phyloP scores from a whole-genome alignment of 306 rosid genomes.

The Glycyrrhiza uralensis region DNA sequence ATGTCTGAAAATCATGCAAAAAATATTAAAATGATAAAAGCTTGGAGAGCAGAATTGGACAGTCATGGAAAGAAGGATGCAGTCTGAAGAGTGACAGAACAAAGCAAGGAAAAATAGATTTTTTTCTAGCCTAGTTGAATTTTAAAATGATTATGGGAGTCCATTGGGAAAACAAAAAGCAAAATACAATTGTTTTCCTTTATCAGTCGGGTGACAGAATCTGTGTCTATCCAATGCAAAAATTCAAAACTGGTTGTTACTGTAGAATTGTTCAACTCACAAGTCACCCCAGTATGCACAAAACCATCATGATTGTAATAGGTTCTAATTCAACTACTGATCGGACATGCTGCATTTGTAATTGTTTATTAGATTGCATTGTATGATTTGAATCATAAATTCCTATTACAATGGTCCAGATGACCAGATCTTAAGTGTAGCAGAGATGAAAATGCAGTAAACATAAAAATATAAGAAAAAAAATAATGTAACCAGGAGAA shows the following conservation, averaged over 20 bases:
- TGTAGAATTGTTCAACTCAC: background rate
- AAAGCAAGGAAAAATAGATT: background rate
- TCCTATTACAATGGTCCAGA: background rate
- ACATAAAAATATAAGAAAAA: background rate
- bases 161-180: background rate
- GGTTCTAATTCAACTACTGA: background rate
- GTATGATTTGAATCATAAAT: background rate
- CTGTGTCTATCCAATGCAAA: background rate
- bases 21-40: background rate
- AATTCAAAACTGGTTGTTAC: background rate
- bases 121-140: background rate
- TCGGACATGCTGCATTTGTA: background rate
- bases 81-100: background rate
- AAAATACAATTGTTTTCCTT: background rate
- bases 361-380: background rate
- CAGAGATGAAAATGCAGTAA: background rate
- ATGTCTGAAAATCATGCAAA: background rate
- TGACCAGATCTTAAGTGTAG: background rate
- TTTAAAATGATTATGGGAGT: background rate
- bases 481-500: background rate
- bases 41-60: background rate
- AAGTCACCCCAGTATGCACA: background rate
- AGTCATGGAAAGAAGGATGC: background rate
- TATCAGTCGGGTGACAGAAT: background rate
- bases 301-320: background rate